A percentile compares a stretch with the other conserved stretches of the same genome.
Conservation (phyloP, 2,329 filamentous ascomycete species). For the Fusarium cyanostomum region DNA sequence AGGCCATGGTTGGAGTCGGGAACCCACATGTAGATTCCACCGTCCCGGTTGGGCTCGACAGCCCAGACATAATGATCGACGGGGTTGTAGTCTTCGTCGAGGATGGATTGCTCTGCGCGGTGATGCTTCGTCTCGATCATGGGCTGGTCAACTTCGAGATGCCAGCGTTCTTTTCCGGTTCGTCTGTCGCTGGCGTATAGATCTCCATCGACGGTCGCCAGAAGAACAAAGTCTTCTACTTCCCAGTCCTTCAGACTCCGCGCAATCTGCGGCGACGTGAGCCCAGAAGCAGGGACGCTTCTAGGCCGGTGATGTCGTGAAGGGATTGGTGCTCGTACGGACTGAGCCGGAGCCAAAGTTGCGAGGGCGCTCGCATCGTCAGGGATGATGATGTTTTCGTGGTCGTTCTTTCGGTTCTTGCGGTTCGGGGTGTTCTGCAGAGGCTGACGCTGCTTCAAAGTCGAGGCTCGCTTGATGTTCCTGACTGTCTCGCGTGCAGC, state of each 20-base stretch:
- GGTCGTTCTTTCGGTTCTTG: constrained; percentile 46
- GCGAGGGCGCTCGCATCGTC: constrained; percentile 93
- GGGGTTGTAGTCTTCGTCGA: constrained; percentile 67
- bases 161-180: constrained; percentile 86
- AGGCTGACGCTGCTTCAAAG: constrained; percentile 41
- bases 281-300: constrained; percentile 68
- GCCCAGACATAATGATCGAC: constrained; percentile 95
- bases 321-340: constrained; percentile 91
- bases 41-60: constrained; percentile 89
- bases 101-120: constrained; percentile 70
- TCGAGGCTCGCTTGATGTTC: constrained; percentile 39
- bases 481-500: constrained; percentile 43
- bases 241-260: constrained; percentile 99
- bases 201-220: constrained; percentile 99
- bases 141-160: constrained; percentile 81
- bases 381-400: constrained; percentile 51
- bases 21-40: constrained; percentile 85
- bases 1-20: constrained; percentile 69
- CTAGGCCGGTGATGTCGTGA: constrained; percentile 67
- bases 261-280: constrained; percentile 89
- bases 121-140: constrained; percentile 92
- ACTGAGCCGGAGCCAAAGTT: constrained; percentile 95
- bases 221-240: constrained; percentile 99
- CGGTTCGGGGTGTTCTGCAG: constrained; percentile 41
- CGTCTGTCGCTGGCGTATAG: constrained; percentile 90